Evolutionary conservation across 192 early-diverging fungal genomes (phyloP).

Genomic region (Backusella westeae): DNA sequence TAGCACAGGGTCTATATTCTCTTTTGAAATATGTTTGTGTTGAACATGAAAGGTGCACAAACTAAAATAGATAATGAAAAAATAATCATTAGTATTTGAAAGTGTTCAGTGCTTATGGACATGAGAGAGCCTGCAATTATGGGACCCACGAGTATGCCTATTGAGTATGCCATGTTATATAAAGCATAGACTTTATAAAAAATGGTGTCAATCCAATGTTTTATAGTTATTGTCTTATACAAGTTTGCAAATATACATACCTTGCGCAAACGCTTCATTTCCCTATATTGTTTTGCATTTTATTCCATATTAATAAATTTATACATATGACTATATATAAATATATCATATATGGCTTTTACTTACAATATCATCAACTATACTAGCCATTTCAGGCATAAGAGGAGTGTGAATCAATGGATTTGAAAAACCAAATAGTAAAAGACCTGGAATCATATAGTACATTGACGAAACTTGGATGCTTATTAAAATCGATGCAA

Average conservation of each 20-base stretch:
- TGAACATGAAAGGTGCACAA: not conserved
- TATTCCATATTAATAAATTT: not conserved
- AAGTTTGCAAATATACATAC: not conserved
- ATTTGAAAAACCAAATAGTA: conserved; percentile 47
- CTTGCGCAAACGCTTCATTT: not conserved
- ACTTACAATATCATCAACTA: conserved; percentile 61
- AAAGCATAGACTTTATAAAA: not conserved
- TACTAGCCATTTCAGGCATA: conserved; percentile 63
- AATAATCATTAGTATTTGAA: not conserved
- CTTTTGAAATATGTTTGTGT: not conserved
- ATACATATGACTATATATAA: not conserved
- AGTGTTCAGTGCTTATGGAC: not conserved
- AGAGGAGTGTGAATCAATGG: conserved; percentile 58
- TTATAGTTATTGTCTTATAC: not conserved
- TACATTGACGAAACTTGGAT: conserved; percentile 32
- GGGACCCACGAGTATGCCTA: not conserved
- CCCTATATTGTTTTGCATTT: not conserved
- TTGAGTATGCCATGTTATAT: not conserved
- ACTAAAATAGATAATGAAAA: not conserved
- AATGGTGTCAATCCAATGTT: not conserved
- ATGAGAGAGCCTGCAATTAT: not conserved
- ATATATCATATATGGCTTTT: not conserved
- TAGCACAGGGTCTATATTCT: not conserved
- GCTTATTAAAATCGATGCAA: conserved; percentile 37
- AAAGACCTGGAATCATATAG: conserved; percentile 36